Base-by-base conservation (phyloP, 1,139 yeast species). In the Maudiozyma humilis region DNA sequence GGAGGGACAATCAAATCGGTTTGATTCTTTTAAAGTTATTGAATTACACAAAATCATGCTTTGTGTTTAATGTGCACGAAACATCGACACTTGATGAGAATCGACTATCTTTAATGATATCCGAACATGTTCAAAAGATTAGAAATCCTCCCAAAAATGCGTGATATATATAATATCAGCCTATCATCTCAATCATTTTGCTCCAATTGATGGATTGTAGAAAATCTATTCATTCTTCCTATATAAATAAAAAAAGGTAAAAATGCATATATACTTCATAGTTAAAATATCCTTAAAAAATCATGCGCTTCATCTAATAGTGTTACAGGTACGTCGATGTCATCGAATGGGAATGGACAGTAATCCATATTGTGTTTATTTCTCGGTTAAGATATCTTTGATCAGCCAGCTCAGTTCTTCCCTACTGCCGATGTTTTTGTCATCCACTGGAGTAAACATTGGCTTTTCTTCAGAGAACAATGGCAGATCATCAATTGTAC, bases 371-470 rank as follows among this genome's bases (percentile, higher is more conserved):
- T 13, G 2, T 20, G 8, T 17, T 47, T 44, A 58, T 42, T 54
- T 57, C 42, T 58, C 59, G 17, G 65, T 57, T 19, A 68, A 51
- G 25, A 73, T 65, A 48, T 82, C 89, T 63, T 78, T 81, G 37
- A 83, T 70, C 43, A 82, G 68, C 84, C 87, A 78, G 53, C 79
- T 77, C 50, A 83, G 66, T 57, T 83, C 93, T 50, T 81, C 83
- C 20, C 76, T 72, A 0, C 81, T 70, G 4, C 89, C 89, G 33
- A 76, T 65, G 55, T 75, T 76, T 44, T 56, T 53, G 30, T 59
- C 64, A 41, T 59, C 63, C 7, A 53, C 38, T 3, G 66, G 62
- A 1, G 61, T 57, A 40, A 56, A 57, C 27, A 53, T 50, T 7
- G 65, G 66, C 42, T 54, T 59, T 32, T 54, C 62, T 7, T 53